Evolutionary conservation across 139 green algal species (phyloP).

Genomic region (Yamagishiella unicocca): DNA sequence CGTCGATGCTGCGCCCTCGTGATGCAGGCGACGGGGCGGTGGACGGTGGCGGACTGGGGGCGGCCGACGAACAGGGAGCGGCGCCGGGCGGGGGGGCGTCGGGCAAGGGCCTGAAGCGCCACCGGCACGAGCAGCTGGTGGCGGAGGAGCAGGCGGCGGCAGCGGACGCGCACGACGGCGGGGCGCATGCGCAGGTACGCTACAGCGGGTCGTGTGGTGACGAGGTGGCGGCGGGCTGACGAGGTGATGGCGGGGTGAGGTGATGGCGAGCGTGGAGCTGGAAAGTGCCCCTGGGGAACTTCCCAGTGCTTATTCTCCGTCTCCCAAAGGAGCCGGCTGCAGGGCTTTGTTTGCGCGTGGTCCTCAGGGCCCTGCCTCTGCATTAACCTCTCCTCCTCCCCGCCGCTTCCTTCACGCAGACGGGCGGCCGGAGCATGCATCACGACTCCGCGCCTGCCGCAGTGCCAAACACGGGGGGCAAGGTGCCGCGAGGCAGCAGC

Average conservation of each 20-base stretch:
- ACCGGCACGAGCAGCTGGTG: constrained; percentile 10
- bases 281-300: background rate
- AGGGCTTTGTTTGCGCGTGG: no score
- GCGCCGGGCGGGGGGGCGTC: background rate
- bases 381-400: background rate
- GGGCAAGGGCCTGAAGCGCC: constrained; percentile 31
- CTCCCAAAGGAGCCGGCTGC: no score
- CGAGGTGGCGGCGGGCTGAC: background rate
- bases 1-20: background rate
- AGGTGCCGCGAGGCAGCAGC: background rate
- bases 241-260: background rate
- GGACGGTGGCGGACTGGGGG: background rate
- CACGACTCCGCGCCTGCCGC: background rate
- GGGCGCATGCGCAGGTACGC: background rate
- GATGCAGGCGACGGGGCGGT: background rate
- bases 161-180: background rate
- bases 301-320: no score
- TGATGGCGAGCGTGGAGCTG: background rate
- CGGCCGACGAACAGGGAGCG: background rate
- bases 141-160: background rate
- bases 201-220: background rate
- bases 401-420: background rate
- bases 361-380: background rate
- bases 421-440: constrained; percentile 38
- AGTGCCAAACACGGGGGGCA: background rate